A percentile compares a stretch with the other conserved stretches of the same genome.
These are phyloP conservation scores for Eucalyptus polyanthemos DNA, from an alignment of 345 rosid species.

Conservation along the genomic window DNA sequence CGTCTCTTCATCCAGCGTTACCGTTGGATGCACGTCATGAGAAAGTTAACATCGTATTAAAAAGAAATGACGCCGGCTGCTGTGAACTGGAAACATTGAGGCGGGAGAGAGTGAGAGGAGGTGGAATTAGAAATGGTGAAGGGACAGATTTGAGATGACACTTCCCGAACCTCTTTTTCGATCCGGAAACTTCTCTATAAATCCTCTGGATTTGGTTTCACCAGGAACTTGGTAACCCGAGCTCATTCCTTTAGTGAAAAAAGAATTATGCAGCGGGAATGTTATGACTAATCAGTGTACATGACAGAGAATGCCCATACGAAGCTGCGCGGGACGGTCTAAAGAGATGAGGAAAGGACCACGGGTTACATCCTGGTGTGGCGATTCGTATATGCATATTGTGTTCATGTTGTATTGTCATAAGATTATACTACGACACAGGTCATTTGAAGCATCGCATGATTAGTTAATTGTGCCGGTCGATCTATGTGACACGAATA, in stretches of 20 bases:
- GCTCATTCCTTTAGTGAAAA: not conserved
- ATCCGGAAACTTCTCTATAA: not conserved
- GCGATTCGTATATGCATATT: not conserved
- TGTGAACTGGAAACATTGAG: not conserved
- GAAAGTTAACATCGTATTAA: not conserved
- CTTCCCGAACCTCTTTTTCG: not conserved
- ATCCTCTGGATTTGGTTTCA: not conserved
- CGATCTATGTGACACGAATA: not conserved
- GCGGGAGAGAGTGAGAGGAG: not conserved
- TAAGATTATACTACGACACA: not conserved
- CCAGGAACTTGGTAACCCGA: not conserved
- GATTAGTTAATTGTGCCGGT: not conserved
- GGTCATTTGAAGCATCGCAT: not conserved
- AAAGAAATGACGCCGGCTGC: not conserved
- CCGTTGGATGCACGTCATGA: not conserved
- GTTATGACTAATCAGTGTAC: not conserved
- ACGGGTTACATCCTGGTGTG: not conserved
- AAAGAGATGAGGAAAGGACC: not conserved
- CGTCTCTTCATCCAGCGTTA: not conserved
- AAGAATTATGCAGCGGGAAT: not conserved
- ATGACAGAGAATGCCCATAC: not conserved
- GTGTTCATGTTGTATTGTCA: not conserved
- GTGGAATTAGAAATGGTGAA: not conserved
- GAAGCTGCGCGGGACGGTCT: not conserved
- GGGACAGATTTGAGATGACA: not conserved